Percentiles rank a stretch among this genome's conserved stretches.
These are phyloP conservation scores for Suhomyces pyralidae DNA, from an alignment of 805 yeast species.

Conservation along the genomic window DNA sequence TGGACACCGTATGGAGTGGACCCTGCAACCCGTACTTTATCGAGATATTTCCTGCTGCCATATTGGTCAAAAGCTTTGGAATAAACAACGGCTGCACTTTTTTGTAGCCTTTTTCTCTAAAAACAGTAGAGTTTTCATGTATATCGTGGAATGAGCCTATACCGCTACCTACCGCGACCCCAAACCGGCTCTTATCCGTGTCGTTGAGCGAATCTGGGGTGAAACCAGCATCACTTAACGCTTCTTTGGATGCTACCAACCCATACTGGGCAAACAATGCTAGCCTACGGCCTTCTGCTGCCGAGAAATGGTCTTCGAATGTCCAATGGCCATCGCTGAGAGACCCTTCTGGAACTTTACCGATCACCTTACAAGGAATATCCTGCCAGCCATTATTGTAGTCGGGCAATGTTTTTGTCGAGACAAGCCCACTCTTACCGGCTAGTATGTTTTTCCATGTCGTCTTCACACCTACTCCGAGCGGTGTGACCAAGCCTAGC, in stretches of 20 bases:
- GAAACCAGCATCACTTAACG: conserved; percentile 60
- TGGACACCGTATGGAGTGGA: conserved; percentile 81
- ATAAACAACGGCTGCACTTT: conserved; percentile 82
- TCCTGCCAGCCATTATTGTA: conserved; percentile 46
- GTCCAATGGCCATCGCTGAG: conserved; percentile 49
- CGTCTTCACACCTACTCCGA: conserved; percentile 64
- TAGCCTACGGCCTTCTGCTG: conserved; percentile 54
- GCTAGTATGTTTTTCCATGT: conserved; percentile 55
- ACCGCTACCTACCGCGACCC: conserved; percentile 91
- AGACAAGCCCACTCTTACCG: conserved; percentile 56
- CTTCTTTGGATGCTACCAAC: conserved; percentile 71
- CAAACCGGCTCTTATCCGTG: conserved; percentile 36
- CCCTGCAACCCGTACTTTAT: conserved; percentile 76
- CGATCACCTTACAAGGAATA: conserved; percentile 74
- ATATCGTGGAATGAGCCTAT: conserved; percentile 82
- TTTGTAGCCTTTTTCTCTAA: conserved; percentile 53
- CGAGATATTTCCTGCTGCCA: conserved; percentile 92
- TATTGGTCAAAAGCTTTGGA: conserved; percentile 79
- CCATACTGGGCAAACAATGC: conserved; percentile 80
- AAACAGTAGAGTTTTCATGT: conserved; percentile 58
- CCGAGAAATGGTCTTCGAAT: conserved; percentile 46
- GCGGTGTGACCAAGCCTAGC: conserved; percentile 78
- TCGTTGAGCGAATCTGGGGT: neutral
- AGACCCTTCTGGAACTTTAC: conserved; percentile 59
- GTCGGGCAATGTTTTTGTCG: conserved; percentile 43